Evolutionary conservation across 2,329 filamentous ascomycete genomes (phyloP), one percentile per base, ranked within the genome.

Genomic region (Microascus cirrosus): DNA sequence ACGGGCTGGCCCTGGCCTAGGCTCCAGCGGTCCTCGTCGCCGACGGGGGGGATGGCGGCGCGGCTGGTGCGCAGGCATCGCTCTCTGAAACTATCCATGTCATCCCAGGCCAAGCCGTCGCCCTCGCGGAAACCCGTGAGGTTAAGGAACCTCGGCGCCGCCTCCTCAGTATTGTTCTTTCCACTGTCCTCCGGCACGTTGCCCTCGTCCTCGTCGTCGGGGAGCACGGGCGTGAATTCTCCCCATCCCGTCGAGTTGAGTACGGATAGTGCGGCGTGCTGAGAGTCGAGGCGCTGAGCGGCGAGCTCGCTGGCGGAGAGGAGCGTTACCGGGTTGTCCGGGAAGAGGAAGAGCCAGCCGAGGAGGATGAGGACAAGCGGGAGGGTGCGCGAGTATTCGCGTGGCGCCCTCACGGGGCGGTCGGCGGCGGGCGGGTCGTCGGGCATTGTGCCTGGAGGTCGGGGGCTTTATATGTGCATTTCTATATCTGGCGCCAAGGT

Each of bases 101-200:
- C 78, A 36, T 85, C 80, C 92, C 92, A 96, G 1, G 83, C 86
- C 69, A 89, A 90, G 4, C 81, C 83, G 71, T 95, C 88, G 22
- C 84, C 79, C 53, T 83, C 74, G 54, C 87, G 81, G 61, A 95
- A 85, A 1, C 93, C 93, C 2, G 89, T 89, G 56, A 96, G 74
- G 64, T 90, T 90, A 60, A 91, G 71, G 61, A 78, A 85, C 25
- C 71, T 73, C 22, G 52, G 65, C 25, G 32, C 52, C 12, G 63
- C 53, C 53, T 61, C 62, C 24, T 62, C 59, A 32, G 28, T 32
- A 32, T 32, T 8, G 18, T 60, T 63, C 22, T 63, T 24, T 7
- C 39, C 39, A 7, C n/a, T 18, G n/a, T 45, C 39, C 13, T 45
- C 42, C 2, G 58, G 55, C 24, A 34, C 24, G 25, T 15, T 53